phyloP scores from a whole-genome alignment of 2,329 filamentous ascomycete genomes.

The Pseudogymnoascus sp. region DNA sequence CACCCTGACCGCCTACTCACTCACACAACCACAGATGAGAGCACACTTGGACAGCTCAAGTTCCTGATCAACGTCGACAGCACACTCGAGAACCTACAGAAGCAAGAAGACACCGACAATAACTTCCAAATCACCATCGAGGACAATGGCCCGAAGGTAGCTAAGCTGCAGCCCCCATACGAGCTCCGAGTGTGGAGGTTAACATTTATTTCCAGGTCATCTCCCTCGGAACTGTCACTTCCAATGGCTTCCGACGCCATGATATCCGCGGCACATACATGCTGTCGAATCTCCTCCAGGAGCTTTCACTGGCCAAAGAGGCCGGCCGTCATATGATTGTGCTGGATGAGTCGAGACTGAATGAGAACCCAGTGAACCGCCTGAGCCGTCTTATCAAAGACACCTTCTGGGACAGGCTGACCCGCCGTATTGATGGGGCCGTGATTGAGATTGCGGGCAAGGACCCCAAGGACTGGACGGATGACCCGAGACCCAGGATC shows the following conservation, averaged over 20 bases:
- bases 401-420: slow-evolving; percentile 89
- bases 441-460: slow-evolving; percentile 78
- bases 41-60: slow-evolving; percentile 59
- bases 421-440: slow-evolving; percentile 80
- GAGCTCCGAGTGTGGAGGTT: background rate
- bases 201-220: slow-evolving; percentile 51
- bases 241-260: slow-evolving; percentile 77
- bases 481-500: slow-evolving; percentile 79
- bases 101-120: slow-evolving; percentile 84
- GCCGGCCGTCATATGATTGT: slow-evolving; percentile 85
- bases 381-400: slow-evolving; percentile 79
- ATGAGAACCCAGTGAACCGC: slow-evolving; percentile 89
- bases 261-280: slow-evolving; percentile 95
- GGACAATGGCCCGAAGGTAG: slow-evolving; percentile 83
- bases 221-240: slow-evolving; percentile 75
- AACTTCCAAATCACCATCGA: slow-evolving; percentile 99
- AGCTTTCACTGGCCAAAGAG: slow-evolving; percentile 85
- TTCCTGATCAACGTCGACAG: slow-evolving; percentile 83
- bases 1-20: slow-evolving; percentile 12
- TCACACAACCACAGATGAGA: slow-evolving; percentile 62
- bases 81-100: slow-evolving; percentile 70
- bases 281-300: slow-evolving; percentile 92
- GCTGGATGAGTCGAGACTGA: slow-evolving; percentile 82
- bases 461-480: slow-evolving; percentile 94
- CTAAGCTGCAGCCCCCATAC: slow-evolving; percentile 10